Evolutionary conservation across 768 basidiomycete genomes (phyloP).

Genomic region (Lentinula aciculospora): DNA sequence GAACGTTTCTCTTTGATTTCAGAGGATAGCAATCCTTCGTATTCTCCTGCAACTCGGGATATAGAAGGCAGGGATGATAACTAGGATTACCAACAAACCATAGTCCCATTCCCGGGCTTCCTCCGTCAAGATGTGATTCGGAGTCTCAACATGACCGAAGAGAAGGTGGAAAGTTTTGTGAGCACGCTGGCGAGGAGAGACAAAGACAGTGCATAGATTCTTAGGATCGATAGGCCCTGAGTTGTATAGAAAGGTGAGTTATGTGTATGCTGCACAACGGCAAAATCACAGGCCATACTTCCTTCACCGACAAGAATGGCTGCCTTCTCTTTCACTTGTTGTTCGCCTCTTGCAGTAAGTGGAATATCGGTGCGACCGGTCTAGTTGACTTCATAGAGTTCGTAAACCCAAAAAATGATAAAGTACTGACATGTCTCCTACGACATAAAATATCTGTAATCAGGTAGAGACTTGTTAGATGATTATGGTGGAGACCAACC

Average conservation of each 20-base stretch:
- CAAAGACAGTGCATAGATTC: constrained; percentile 66
- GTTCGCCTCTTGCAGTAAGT: constrained; percentile 70
- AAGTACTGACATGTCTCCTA: constrained; percentile 58
- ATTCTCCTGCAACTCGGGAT: constrained; percentile 47
- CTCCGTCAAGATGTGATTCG: constrained; percentile 29
- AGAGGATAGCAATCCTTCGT: constrained; percentile 76
- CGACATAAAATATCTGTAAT: not conserved
- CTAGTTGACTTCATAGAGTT: constrained; percentile 28
- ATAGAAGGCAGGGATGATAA: not conserved
- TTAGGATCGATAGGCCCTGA: constrained; percentile 73
- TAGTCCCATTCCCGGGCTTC: constrained; percentile 83
- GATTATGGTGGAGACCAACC: constrained; percentile 35
- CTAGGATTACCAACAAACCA: too few species aligned
- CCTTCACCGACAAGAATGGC: constrained; percentile 66
- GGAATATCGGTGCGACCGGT: constrained; percentile 88
- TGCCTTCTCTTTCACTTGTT: constrained; percentile 62
- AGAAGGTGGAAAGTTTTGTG: constrained; percentile 82
- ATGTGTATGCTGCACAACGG: not conserved
- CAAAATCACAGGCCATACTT: constrained; percentile 43
- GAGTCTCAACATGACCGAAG: constrained; percentile 46
- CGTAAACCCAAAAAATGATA: constrained; percentile 3
- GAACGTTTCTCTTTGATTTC: constrained; percentile 64
- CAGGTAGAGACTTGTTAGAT: constrained; percentile 8
- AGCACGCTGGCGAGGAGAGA: constrained; percentile 87
- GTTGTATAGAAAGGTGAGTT: not conserved